Evolutionary conservation across 345 rosid genomes (phyloP).

Genomic region (Heritiera littoralis): DNA sequence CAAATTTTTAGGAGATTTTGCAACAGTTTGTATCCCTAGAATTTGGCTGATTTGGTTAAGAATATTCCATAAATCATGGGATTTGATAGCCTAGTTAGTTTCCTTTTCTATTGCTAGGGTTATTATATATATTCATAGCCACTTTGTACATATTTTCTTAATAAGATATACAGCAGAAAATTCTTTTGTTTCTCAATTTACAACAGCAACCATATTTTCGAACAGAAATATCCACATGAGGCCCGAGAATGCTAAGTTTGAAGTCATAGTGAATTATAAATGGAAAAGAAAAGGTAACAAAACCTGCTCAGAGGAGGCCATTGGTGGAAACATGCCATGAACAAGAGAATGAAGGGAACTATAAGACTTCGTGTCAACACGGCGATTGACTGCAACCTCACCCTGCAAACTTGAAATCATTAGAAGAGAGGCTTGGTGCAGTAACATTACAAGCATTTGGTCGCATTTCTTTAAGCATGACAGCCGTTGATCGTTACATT

Average conservation of each 20-base stretch:
- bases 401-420: conserved; percentile 58
- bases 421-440: conserved; percentile 13
- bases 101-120: too few species aligned
- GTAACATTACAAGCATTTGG: conserved; percentile 11
- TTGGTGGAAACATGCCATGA: conserved; percentile 83
- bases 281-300: conserved; percentile 6
- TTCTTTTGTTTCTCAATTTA: too few species aligned
- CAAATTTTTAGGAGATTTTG: too few species aligned
- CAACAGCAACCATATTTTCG: neutral
- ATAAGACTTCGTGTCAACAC: conserved; percentile 84
- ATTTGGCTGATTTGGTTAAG: too few species aligned
- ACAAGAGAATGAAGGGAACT: conserved; percentile 80
- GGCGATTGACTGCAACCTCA: conserved; percentile 79
- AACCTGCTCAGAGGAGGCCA: conserved; percentile 69
- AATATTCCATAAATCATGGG: too few species aligned
- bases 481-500: conserved; percentile 10
- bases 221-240: neutral
- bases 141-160: too few species aligned
- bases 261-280: conserved; percentile 4
- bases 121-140: too few species aligned
- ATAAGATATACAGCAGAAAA: too few species aligned
- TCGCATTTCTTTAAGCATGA: conserved; percentile 5
- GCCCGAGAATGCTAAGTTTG: neutral
- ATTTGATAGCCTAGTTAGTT: too few species aligned
- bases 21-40: too few species aligned